Conservation (phyloP, 495 filamentous ascomycete species). For the Patellaria atrata region DNA sequence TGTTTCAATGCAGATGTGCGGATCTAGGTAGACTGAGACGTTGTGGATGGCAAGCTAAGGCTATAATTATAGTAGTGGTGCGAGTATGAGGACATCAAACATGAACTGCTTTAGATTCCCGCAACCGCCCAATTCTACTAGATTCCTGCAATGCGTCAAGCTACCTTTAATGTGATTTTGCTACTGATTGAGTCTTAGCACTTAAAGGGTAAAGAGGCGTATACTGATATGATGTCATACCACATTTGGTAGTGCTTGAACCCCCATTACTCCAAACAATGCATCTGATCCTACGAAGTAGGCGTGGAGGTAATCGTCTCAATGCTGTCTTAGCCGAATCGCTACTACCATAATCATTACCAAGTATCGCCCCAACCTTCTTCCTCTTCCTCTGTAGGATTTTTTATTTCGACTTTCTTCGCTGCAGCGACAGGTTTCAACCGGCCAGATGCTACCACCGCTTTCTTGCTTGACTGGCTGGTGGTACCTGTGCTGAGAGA, state of each 20-base stretch:
- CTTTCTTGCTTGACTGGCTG: slow-evolving; percentile 31
- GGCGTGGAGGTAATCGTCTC: no score
- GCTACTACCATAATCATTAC: no score
- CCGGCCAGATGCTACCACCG: slow-evolving; percentile 24
- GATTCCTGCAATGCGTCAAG: no score
- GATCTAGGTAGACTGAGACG: not conserved
- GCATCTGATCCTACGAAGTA: no score
- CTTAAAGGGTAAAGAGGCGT: no score
- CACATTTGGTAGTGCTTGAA: no score
- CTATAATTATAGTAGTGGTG: not conserved
- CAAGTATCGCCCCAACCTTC: slow-evolving; percentile 57
- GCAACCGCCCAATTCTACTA: no score
- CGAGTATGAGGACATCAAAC: not conserved
- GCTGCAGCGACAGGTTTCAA: slow-evolving; percentile 24
- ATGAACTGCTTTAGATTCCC: not conserved
- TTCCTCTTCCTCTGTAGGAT: slow-evolving; percentile 41
- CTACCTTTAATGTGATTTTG: no score
- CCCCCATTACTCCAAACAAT: no score
- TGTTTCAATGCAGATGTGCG: not conserved
- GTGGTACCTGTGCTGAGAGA: slow-evolving; percentile 23
- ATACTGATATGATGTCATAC: no score
- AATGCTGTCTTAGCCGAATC: no score
- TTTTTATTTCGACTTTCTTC: slow-evolving; percentile 18
- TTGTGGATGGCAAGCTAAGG: not conserved
- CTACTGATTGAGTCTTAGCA: no score